Evolutionary conservation across 2,329 filamentous ascomycete species (phyloP), one percentile per base, ranked within the genome.

Genomic region (Ilyonectria sp.): DNA sequence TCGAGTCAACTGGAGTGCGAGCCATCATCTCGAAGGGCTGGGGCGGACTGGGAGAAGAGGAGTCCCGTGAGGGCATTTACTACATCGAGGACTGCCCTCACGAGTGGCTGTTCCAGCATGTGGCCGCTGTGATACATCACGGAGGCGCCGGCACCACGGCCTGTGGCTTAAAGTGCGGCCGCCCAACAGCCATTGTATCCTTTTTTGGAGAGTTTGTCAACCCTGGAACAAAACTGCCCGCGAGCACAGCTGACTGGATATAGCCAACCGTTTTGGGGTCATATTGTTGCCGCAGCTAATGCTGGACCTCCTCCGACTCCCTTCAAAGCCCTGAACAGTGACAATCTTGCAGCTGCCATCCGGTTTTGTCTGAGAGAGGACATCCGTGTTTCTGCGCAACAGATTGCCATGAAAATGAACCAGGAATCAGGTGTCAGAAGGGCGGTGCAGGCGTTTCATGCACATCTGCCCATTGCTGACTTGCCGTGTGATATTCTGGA

Each of bases 121-220:
- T 93, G 1, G 81, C 82, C 17, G 90, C 89, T 0, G 91, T 91
- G 1, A 86, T 93, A 0, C 91, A 93, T 65, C 92, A 93, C 65
- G 92, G 92, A 6, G 92, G 92, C 6, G 92, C 92, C 0, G 92
- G 92, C 1, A 94, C 92, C 0, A 92, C 91, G 0, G 92, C 92
- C 1, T 91, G 91, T 37, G 91, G 91, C 0, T 81, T 94, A 15
- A 90, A 90, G 72, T 90, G 86, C 69, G 91, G 86, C 2, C 88
- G 87, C 71, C 92, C 91, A 0, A 93, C 90, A 0, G 90, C 92
- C 83, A 87, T 93, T 29, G 90, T 94, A 0, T 91, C 92, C 0
- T 94, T 94, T 79, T 94, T 94, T 70, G 92, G 92, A 15, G 70
- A 76, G 69, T 69, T 35, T 17, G 69, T 65, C n/a, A 17, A 11